Conservation (phyloP, 1,284 basidiomycete species). For the Puccinia triticina region DNA sequence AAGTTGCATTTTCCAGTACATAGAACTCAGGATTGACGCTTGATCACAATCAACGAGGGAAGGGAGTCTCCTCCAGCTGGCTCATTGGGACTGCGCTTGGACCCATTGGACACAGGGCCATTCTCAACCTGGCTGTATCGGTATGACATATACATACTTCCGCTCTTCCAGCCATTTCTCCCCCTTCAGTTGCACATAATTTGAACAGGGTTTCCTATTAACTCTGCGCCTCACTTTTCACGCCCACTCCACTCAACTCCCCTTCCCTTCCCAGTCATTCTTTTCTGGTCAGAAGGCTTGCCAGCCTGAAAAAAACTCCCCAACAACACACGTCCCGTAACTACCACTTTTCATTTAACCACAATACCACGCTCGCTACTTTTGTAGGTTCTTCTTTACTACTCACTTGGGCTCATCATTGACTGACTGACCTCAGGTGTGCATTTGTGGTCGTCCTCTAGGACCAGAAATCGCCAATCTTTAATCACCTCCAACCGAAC, state of each 20-base stretch:
- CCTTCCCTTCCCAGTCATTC: background rate
- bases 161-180: background rate
- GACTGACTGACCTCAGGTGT: background rate
- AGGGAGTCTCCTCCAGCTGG: background rate
- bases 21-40: background rate
- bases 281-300: too few relatives aligned
- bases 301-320: background rate
- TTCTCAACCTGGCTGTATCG: background rate
- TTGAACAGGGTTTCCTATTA: background rate
- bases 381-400: background rate
- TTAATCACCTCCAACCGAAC: background rate
- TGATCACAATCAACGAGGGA: background rate
- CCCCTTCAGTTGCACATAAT: conserved; percentile 10
- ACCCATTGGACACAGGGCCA: background rate
- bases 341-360: background rate
- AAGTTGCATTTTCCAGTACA: too few relatives aligned
- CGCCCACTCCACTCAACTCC: background rate
- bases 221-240: background rate
- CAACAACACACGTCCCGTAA: background rate
- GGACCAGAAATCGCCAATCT: background rate
- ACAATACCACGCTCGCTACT: conserved; percentile 9
- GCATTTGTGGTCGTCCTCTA: background rate
- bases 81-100: background rate
- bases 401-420: conserved; percentile 1
- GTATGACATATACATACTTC: background rate